A percentile compares a stretch with the other conserved stretches of the same genome.
Conservation (phyloP, 1,284 basidiomycete genomes). For the Cryptococcus sp. region DNA sequence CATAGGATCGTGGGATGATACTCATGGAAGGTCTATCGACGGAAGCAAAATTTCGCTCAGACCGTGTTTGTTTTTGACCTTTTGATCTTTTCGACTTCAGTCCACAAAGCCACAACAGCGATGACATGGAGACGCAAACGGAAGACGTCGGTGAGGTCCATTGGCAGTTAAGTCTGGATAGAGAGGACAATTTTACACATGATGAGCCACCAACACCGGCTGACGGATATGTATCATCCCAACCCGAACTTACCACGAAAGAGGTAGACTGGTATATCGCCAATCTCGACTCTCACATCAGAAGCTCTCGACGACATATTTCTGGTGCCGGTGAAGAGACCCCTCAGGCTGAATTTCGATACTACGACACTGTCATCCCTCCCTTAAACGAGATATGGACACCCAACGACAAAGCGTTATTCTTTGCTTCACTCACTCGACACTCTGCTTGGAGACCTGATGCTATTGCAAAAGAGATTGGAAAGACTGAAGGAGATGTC, state of each 20-base stretch:
- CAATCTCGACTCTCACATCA: background rate
- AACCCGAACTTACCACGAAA: background rate
- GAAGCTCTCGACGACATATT: background rate
- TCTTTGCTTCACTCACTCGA: slow-evolving; percentile 62
- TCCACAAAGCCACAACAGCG: background rate
- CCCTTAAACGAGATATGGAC: slow-evolving; percentile 60
- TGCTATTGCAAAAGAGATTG: slow-evolving; percentile 60
- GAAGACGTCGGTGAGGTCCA: background rate
- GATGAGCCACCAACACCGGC: background rate
- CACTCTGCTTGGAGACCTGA: slow-evolving; percentile 68
- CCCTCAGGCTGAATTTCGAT: background rate
- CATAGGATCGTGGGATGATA: too few species aligned
- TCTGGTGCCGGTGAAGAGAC: background rate
- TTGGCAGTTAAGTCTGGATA: background rate
- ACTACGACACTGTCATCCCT: slow-evolving; percentile 5
- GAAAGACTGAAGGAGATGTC: slow-evolving; percentile 59
- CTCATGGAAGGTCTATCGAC: background rate
- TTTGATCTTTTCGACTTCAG: background rate
- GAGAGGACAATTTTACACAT: background rate
- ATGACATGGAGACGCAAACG: background rate
- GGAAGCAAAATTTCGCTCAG: background rate
- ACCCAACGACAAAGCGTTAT: slow-evolving; percentile 58
- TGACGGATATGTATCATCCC: background rate
- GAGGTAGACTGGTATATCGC: slow-evolving; percentile 1
- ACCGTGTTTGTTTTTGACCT: too few species aligned